Conservation (phyloP, 2,329 filamentous ascomycete genomes). For the Tothia fuscella region DNA sequence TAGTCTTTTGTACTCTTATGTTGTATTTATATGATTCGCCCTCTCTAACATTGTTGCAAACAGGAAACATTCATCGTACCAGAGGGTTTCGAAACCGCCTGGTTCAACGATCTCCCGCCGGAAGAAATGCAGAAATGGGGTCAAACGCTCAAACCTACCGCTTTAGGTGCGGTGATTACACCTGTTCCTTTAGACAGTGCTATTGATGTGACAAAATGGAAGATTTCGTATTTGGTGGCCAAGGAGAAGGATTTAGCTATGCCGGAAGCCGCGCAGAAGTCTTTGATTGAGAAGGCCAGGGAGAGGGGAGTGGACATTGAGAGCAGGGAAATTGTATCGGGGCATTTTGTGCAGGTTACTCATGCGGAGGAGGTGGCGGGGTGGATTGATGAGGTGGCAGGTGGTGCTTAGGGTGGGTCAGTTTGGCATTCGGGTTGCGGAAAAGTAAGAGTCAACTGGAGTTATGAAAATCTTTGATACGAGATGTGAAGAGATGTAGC, state of each 20-base stretch:
- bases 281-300: background rate
- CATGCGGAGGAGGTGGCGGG: background rate
- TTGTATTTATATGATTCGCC: too few species aligned
- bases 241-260: background rate
- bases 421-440: too few species aligned
- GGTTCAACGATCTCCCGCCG: background rate
- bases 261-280: background rate
- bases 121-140: background rate
- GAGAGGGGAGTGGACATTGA: background rate
- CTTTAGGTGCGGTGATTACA: background rate
- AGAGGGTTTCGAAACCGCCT: background rate
- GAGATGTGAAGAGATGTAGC: too few species aligned
- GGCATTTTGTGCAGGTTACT: constrained; percentile 3
- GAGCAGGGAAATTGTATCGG: background rate
- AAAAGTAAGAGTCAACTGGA: too few species aligned
- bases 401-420: too few species aligned
- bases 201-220: background rate
- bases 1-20: background rate
- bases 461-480: too few species aligned
- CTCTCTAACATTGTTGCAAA: too few species aligned
- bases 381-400: background rate
- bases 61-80: background rate
- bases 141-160: background rate
- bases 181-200: background rate
- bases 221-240: background rate